These are phyloP conservation scores for Stephania yunnanensis DNA, from an alignment of 164 flowering plant genomes.

Conservation along the genomic window DNA sequence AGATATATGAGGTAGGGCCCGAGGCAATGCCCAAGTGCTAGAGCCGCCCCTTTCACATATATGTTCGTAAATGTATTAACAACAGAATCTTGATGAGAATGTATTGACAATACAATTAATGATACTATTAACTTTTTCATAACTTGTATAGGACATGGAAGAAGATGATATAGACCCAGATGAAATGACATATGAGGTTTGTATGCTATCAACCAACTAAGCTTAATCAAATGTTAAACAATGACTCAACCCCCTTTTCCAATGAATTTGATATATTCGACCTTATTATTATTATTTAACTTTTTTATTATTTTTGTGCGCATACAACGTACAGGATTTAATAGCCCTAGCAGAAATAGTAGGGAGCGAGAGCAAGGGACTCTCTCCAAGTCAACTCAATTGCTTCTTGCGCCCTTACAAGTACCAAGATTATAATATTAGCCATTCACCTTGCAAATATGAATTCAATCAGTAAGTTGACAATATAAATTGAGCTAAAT, in stretches of 20 bases:
- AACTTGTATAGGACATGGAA: conserved; percentile 14
- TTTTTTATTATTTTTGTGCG: not conserved
- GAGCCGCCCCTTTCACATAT: no score
- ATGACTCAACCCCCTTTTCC: not conserved
- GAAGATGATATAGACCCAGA: conserved; percentile 34
- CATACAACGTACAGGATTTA: conserved; percentile 18
- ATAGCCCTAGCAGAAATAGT: conserved; percentile 29
- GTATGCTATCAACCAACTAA: not conserved
- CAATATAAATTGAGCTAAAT: no score
- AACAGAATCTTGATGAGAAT: no score
- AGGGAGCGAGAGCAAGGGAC: conserved; percentile 29
- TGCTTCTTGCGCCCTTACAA: conserved; percentile 14
- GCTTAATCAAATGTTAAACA: not conserved
- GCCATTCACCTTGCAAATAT: conserved; percentile 5
- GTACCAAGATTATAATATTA: conserved; percentile 1
- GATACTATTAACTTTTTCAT: no score
- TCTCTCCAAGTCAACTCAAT: conserved; percentile 17
- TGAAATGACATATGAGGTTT: conserved; percentile 33
- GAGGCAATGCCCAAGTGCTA: no score
- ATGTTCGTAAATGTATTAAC: no score
- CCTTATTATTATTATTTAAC: not conserved
- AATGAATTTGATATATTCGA: not conserved
- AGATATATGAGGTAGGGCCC: no score
- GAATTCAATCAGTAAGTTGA: conserved; percentile 22
- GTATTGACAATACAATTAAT: no score